These are phyloP conservation scores for Boletellus ananas DNA, from an alignment of 768 basidiomycete species.

Conservation along the genomic window DNA sequence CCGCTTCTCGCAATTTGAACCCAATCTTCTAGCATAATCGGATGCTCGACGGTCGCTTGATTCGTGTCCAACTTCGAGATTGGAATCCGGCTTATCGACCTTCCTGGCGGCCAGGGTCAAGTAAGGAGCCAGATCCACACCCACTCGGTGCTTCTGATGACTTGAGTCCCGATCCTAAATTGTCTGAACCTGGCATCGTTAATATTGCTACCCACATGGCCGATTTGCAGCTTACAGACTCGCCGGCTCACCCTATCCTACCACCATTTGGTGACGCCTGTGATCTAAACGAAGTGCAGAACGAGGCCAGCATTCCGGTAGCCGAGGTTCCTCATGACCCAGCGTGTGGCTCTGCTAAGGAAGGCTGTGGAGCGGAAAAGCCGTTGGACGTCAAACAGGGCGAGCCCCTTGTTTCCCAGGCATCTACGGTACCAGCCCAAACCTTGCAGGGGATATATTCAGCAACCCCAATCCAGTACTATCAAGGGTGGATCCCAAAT, in stretches of 20 bases:
- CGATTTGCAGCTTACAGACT: constrained; percentile 8
- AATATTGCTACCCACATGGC: constrained; percentile 11
- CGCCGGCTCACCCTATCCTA: neutral
- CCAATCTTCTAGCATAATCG: constrained; percentile 59
- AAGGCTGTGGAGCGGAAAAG: neutral
- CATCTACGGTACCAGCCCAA: constrained; percentile 25
- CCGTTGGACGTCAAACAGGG: constrained; percentile 30
- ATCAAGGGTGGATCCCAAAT: constrained; percentile 51
- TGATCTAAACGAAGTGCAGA: constrained; percentile 19
- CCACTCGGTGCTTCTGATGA: constrained; percentile 7
- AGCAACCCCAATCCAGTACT: constrained; percentile 42
- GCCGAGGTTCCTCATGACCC: neutral
- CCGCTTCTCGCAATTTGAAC: constrained; percentile 1
- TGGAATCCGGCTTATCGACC: constrained; percentile 53
- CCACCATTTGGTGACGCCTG: constrained; percentile 7
- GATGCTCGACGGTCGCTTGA: constrained; percentile 61
- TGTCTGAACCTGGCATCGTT: constrained; percentile 5
- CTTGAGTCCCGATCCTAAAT: constrained; percentile 8
- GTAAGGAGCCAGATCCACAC: constrained; percentile 38
- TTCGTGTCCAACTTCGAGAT: constrained; percentile 74
- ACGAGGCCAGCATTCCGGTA: neutral
- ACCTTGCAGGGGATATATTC: constrained; percentile 33
- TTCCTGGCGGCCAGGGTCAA: constrained; percentile 33
- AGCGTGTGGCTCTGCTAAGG: constrained; percentile 4
- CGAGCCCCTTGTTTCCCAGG: constrained; percentile 18